Evolutionary conservation across 176 grass and related monocot species (phyloP).

Genomic region (barley (Hordeum vulgare)): MorexV3_pseudomolecules_assembly NC_058523.1:470636707-470637206

Average conservation of each 20-base stretch:
- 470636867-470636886: not conserved
- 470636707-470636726: not conserved
- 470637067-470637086: not conserved
- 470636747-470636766: constrained; percentile 7
- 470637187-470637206: not conserved
- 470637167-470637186: not conserved
- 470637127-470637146: not conserved
- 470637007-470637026: constrained; percentile 99
- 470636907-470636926: not conserved
- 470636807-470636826: constrained; percentile 83
- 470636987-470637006: constrained; percentile 97
- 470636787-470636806: constrained; percentile 99
- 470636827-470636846: constrained; percentile 16
- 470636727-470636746: not conserved
- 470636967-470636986: constrained; percentile 98
- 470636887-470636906: not conserved
- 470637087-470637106: not conserved
- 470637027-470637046: constrained; percentile 27
- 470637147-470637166: not conserved
- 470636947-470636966: constrained; percentile 56
- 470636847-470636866: not conserved
- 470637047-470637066: not conserved
- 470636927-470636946: not conserved
- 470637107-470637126: not conserved
- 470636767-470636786: constrained; percentile 72